phyloP scores from a whole-genome alignment of 129 eudicot species.

The Glebionis coronaria region DNA sequence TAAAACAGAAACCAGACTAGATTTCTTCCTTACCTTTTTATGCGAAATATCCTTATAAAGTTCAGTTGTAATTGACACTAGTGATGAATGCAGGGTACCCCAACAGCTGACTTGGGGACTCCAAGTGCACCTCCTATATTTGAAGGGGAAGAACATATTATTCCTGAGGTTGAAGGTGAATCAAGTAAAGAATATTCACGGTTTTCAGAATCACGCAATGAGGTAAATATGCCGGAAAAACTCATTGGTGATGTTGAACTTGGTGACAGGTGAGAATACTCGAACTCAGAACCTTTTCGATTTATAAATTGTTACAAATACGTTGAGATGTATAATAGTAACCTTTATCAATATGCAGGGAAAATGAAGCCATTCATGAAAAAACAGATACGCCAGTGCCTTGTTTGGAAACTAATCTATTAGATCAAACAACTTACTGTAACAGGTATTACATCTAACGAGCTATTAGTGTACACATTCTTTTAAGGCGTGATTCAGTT shows the following conservation, averaged over 20 bases:
- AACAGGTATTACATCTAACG: slow-evolving; percentile 33
- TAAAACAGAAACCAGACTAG: not conserved
- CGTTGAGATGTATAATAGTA: not conserved
- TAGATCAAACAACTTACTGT: slow-evolving; percentile 43
- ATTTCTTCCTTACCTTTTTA: not conserved
- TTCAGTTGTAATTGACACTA: slow-evolving; percentile 1
- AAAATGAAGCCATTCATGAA: slow-evolving; percentile 29
- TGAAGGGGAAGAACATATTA: slow-evolving; percentile 35
- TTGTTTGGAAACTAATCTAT: slow-evolving; percentile 33
- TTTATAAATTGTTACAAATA: slow-evolving; percentile 1
- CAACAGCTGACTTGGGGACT: slow-evolving; percentile 66
- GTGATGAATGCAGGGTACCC: slow-evolving; percentile 54
- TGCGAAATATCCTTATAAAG: not conserved
- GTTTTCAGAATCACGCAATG: slow-evolving; percentile 24
- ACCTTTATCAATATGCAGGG: slow-evolving; percentile 40
- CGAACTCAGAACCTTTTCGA: not conserved
- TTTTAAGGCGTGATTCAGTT: slow-evolving; percentile 1
- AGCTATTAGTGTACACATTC: not conserved
- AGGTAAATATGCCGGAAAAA: slow-evolving; percentile 36
- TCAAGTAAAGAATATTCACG: slow-evolving; percentile 38
- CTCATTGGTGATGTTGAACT: slow-evolving; percentile 26
- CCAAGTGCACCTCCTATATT: slow-evolving; percentile 93
- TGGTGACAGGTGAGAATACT: slow-evolving; percentile 44
- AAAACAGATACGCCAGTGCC: slow-evolving; percentile 34
- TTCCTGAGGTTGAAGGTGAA: slow-evolving; percentile 38